phyloP scores from a whole-genome alignment of 192 early-diverging fungal genomes.

The Pilaira anomala region DNA sequence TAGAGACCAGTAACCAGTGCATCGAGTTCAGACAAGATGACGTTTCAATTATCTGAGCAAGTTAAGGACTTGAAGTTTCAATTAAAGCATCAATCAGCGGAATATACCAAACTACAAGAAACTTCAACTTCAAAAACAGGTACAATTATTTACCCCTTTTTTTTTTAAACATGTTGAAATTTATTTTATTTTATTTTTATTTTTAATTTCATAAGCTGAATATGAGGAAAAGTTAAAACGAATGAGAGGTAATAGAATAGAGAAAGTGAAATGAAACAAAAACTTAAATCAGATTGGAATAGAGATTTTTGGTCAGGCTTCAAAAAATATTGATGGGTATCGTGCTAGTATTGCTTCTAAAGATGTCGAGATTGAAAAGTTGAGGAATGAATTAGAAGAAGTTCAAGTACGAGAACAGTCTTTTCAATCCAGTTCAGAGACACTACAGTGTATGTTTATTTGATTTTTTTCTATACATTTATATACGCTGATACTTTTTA shows the following conservation, averaged over 20 bases:
- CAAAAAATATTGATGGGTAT: constrained; percentile 53
- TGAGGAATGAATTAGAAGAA: constrained; percentile 36
- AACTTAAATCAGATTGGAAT: neutral
- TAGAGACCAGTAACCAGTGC: neutral
- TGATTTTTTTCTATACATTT: neutral
- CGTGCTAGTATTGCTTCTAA: constrained; percentile 45
- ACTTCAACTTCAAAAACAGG: constrained; percentile 13
- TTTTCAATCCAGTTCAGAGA: constrained; percentile 8
- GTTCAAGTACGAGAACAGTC: constrained; percentile 29
- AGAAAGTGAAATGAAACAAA: neutral
- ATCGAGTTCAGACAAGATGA: constrained; percentile 4
- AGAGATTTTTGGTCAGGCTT: constrained; percentile 56
- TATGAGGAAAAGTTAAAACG: constrained; percentile 59
- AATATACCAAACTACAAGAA: constrained; percentile 23
- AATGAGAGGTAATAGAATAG: constrained; percentile 44
- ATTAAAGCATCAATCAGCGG: constrained; percentile 7
- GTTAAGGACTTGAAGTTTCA: constrained; percentile 23
- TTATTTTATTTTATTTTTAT: too few relatives aligned
- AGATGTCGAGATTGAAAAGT: constrained; percentile 40
- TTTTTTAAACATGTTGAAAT: too few relatives aligned
- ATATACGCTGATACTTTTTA: too few relatives aligned
- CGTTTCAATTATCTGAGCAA: constrained; percentile 30
- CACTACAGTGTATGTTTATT: constrained; percentile 31
- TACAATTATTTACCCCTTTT: too few relatives aligned
- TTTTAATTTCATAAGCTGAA: constrained; percentile 33